phyloP scores from a whole-genome alignment of 371 early-diverging fungal genomes.

The Mucor sp. region DNA sequence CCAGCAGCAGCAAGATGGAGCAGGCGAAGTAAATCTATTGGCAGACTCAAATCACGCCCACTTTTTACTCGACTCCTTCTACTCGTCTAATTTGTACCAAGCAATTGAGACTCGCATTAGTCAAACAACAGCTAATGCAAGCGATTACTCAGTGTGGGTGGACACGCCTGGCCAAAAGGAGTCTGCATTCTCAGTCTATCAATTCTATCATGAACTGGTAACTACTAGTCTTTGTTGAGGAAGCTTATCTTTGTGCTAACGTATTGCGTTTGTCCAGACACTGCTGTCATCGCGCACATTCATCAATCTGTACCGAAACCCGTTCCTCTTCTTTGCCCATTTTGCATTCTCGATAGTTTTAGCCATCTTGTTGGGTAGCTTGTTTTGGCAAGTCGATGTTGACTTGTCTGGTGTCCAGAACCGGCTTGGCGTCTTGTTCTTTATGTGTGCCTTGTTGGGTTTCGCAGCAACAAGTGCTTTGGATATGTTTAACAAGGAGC shows the following conservation, averaged over 20 bases:
- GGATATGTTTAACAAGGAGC: conserved; percentile 70
- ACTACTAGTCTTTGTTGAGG: conserved; percentile 14
- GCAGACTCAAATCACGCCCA: conserved; percentile 44
- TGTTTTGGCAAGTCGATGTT: conserved; percentile 81
- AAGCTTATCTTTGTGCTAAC: conserved; percentile 10
- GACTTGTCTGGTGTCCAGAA: conserved; percentile 86
- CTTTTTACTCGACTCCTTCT: conserved; percentile 38
- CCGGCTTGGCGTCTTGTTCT: conserved; percentile 78
- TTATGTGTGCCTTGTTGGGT: conserved; percentile 82
- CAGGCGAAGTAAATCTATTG: conserved; percentile 32
- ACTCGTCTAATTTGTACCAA: conserved; percentile 23
- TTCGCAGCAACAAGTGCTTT: conserved; percentile 75
- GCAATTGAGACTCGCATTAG: conserved; percentile 24
- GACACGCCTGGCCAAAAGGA: conserved; percentile 60
- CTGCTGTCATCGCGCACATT: conserved; percentile 49
- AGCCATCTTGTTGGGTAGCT: conserved; percentile 66
- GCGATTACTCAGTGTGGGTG: conserved; percentile 29
- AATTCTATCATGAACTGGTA: conserved; percentile 59
- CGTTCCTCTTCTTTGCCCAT: conserved; percentile 49
- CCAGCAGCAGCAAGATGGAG: not conserved
- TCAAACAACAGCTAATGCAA: not conserved
- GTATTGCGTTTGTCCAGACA: conserved; percentile 21
- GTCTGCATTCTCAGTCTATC: conserved; percentile 65
- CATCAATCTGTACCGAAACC: conserved; percentile 49
- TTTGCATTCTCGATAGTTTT: conserved; percentile 34